Evolutionary conservation across 148 eudicot species (phyloP).

Genomic region (Vaccinium macrocarpon): DNA sequence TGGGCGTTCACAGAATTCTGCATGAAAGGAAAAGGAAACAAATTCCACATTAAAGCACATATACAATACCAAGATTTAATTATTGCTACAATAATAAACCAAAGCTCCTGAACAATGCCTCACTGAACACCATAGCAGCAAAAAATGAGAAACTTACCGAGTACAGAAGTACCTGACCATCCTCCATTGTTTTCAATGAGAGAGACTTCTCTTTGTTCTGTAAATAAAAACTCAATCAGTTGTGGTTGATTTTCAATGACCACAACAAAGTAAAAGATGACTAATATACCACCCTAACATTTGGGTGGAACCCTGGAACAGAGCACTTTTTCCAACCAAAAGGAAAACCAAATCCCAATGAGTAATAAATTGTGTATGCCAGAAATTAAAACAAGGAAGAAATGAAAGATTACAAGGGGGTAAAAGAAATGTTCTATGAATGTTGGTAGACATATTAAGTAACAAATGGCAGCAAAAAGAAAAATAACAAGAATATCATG

Average conservation of each 20-base stretch:
- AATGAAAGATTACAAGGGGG: neutral
- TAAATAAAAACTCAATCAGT: conserved; percentile 18
- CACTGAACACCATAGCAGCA: neutral
- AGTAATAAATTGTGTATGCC: neutral
- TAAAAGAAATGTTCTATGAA: neutral
- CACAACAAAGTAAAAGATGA: neutral
- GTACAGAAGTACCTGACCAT: conserved; percentile 81
- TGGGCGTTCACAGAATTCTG: conserved; percentile 92
- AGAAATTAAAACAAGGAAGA: neutral
- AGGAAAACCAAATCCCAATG: neutral
- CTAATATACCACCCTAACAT: conserved; percentile 1
- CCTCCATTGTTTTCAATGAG: conserved; percentile 95
- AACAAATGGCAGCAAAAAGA: neutral
- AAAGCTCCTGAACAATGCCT: neutral
- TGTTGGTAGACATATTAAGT: neutral
- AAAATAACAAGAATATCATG: neutral
- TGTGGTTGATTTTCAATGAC: neutral
- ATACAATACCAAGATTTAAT: neutral
- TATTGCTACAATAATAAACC: conserved; percentile 1
- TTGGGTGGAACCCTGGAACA: neutral
- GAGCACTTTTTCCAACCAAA: neutral
- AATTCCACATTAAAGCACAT: conserved; percentile 1
- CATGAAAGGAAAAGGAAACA: conserved; percentile 1
- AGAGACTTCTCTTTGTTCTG: conserved; percentile 91
- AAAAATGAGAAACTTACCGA: conserved; percentile 48